Percentiles rank a stretch among this genome's conserved stretches.
Conservation (phyloP, 2,329 filamentous ascomycete species). For the Aspergillus brasiliensis region DNA sequence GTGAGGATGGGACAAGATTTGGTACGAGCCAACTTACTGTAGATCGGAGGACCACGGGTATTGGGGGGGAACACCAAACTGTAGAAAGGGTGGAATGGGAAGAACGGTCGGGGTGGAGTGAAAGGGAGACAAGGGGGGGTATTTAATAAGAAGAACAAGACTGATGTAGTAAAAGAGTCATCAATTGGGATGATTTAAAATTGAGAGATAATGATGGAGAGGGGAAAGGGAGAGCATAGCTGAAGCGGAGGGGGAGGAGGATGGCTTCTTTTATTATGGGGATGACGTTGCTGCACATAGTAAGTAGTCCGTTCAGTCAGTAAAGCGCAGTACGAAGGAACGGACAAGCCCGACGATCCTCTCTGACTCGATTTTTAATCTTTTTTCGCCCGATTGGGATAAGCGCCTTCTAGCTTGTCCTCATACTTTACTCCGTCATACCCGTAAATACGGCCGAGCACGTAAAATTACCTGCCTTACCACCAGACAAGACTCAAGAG, state of each 20-base stretch:
- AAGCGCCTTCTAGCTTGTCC: background rate
- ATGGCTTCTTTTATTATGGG: background rate
- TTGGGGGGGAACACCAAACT: background rate
- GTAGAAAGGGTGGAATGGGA: background rate
- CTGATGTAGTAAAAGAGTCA: background rate
- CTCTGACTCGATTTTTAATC: background rate
- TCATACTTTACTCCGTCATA: background rate
- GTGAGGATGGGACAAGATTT: constrained; percentile 3
- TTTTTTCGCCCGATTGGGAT: too few relatives aligned
- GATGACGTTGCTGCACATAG: background rate
- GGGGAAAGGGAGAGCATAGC: background rate
- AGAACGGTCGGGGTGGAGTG: background rate
- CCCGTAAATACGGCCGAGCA: background rate
- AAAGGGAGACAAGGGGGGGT: background rate
- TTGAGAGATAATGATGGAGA: background rate
- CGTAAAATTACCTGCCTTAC: background rate
- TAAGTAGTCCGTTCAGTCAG: too few relatives aligned
- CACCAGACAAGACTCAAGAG: background rate
- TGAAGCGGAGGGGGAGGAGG: background rate
- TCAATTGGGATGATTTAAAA: background rate
- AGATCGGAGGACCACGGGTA: background rate
- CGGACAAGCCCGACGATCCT: background rate
- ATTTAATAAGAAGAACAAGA: background rate
- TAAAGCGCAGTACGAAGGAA: background rate
- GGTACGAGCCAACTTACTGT: constrained; percentile 10